Evolutionary conservation across 202 grass and related monocot species (phyloP), one percentile per base, ranked within the genome.

Genomic region (Saccharum hybrid): DNA sequence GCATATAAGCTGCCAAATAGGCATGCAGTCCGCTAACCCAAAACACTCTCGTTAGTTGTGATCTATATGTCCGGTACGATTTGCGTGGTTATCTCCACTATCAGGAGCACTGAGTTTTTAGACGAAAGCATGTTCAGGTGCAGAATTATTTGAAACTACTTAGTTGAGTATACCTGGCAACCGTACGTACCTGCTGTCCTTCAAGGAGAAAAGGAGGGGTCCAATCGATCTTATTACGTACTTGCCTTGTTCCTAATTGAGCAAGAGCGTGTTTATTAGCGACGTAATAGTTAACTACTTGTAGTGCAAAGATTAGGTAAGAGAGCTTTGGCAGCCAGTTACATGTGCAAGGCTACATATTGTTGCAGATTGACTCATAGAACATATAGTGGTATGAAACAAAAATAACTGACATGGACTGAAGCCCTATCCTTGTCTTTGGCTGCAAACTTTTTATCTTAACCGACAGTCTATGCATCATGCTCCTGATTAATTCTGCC

Each of bases 251-350:
- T 59, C 4, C 28, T 60, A 40, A 60, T 6, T 22, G 39, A 59
- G n/a, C 7, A 69, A 70, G n/a, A 71, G 28, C 14, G 2, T 28
- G 4, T 40, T 61, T 26, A 61, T 71, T 60, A 31, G 15, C 5
- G 4, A 43, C 10, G 10, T 8, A 71, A 85, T 6, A 23, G 39
- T 18, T 46, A 71, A 69, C 48, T 26, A 14, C 41, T n/a, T 7
- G 14, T 54, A 64, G 71, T 82, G 87, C 65, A 60, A 65, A 71
- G 19, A 39, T 89, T 85, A 57, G 82, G 87, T 81, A 7, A 72
- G 74, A 82, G 43, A 85, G 10, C 26, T 76, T 65, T 33, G 65
- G 11, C 31, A 36, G 62, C 71, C 82, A 76, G 70, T 76, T 26
- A 8, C 46, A 8, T 45, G 60, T 45, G 68, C 59, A 42, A 49